Percentiles rank a stretch among this genome's conserved stretches.
Conservation (phyloP, 1,139 yeast species). For the Zygoascus hellenicus region DNA sequence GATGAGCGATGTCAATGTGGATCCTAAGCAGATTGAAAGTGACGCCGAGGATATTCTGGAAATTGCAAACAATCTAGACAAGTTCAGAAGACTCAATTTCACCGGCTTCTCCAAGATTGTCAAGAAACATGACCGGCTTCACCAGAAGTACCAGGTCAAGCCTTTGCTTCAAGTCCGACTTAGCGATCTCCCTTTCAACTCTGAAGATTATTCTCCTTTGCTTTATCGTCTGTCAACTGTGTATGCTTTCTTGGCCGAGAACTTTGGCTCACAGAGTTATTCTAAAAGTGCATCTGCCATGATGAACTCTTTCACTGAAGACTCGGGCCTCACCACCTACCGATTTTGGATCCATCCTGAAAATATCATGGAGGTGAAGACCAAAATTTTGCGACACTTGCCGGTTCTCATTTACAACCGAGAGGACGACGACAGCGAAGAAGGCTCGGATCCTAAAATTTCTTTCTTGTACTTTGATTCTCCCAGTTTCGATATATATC, state of each 20-base stretch:
- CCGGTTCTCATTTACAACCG: conserved; percentile 76
- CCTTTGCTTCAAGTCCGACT: conserved; percentile 85
- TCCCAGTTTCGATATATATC: conserved; percentile 74
- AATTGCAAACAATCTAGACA: conserved; percentile 80
- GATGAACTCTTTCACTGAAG: conserved; percentile 35
- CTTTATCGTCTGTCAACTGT: conserved; percentile 75
- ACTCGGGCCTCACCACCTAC: conserved; percentile 64
- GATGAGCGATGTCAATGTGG: conserved; percentile 38
- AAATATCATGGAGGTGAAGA: conserved; percentile 93
- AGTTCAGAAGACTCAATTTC: conserved; percentile 82
- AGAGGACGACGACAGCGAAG: conserved; percentile 34
- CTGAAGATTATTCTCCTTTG: conserved; percentile 91
- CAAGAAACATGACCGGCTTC: conserved; percentile 91
- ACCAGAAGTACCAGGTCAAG: conserved; percentile 76
- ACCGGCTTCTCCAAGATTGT: conserved; percentile 94
- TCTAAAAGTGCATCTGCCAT: conserved; percentile 28
- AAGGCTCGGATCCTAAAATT: conserved; percentile 65
- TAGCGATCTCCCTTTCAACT: conserved; percentile 82
- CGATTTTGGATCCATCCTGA: conserved; percentile 97
- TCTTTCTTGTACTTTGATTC: conserved; percentile 88
- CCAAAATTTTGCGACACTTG: conserved; percentile 83
- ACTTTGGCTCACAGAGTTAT: conserved; percentile 32
- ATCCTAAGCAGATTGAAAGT: conserved; percentile 51
- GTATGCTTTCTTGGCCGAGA: conserved; percentile 75
- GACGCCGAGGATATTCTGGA: conserved; percentile 68